A percentile compares a stretch with the other conserved stretches of the same genome.
Conservation (phyloP, 164 flowering plant genomes). For the Liriodendron chinense region DNA sequence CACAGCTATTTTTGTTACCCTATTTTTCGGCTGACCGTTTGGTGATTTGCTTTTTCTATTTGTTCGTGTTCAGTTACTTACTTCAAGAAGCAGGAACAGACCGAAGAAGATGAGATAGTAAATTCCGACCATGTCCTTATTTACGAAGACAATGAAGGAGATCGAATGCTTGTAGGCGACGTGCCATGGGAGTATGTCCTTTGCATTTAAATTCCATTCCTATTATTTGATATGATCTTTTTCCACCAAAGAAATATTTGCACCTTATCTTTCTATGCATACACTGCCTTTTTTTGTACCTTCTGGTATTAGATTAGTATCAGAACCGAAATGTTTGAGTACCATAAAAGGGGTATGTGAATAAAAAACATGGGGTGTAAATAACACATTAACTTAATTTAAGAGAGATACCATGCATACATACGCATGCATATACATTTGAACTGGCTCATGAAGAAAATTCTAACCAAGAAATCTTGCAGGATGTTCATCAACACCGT, state of each 20-base stretch:
- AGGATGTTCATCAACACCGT: constrained; percentile 20
- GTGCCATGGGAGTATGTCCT: constrained; percentile 6
- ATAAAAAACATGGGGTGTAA: background rate
- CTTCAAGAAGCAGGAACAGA: constrained; percentile 1
- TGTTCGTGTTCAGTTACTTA: background rate
- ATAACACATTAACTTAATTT: background rate
- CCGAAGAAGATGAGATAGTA: background rate
- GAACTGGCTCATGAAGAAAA: background rate
- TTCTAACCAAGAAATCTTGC: constrained; percentile 1
- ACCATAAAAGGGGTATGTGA: background rate
- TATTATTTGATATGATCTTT: background rate
- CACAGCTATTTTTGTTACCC: too few species aligned
- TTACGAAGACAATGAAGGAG: constrained; percentile 18
- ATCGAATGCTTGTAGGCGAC: constrained; percentile 10
- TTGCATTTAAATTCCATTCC: background rate
- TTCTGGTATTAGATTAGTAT: background rate
- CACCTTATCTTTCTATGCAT: background rate
- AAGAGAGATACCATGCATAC: background rate
- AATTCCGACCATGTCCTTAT: constrained; percentile 7
- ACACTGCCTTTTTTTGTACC: background rate
- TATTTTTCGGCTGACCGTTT: background rate
- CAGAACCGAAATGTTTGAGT: background rate
- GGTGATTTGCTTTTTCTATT: background rate
- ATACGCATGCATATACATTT: background rate
- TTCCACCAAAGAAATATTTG: background rate